These are phyloP conservation scores for Selaginella moellendorffii DNA, from an alignment of 75 land plant genomes.

Conservation along the genomic window DNA sequence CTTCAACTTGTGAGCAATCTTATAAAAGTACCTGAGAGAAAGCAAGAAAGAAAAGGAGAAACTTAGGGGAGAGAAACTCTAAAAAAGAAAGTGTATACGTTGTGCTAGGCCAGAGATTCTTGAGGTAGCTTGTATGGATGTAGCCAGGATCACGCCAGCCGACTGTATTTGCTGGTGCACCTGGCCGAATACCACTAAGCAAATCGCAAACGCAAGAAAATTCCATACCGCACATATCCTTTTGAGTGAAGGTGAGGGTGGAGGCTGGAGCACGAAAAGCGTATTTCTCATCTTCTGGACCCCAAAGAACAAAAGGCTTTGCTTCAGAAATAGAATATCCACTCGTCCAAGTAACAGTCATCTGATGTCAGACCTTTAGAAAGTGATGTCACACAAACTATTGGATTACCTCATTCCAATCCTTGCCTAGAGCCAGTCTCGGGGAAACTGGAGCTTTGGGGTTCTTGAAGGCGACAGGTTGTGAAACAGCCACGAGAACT, in stretches of 20 bases:
- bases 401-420: constrained; percentile 69
- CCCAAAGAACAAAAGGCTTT: constrained; percentile 71
- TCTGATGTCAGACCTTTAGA: constrained; percentile 38
- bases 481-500: constrained; percentile 62
- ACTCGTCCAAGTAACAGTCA: constrained; percentile 99
- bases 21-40: constrained; percentile 49
- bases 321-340: constrained; percentile 72
- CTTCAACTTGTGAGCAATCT: constrained; percentile 47
- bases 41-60: background rate
- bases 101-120: constrained; percentile 70
- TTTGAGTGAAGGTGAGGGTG: constrained; percentile 49
- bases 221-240: constrained; percentile 84
- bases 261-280: constrained; percentile 40
- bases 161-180: constrained; percentile 85
- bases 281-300: constrained; percentile 23
- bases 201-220: background rate
- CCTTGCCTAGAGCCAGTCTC: constrained; percentile 63
- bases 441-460: constrained; percentile 82
- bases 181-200: constrained; percentile 22
- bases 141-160: constrained; percentile 99
- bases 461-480: constrained; percentile 49
- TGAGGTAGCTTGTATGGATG: constrained; percentile 75
- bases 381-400: constrained; percentile 4
- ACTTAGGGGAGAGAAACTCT: no score
- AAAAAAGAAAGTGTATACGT: constrained; percentile 22